These are phyloP conservation scores for Fusarium euwallaceae DNA, from an alignment of 2,329 filamentous ascomycete species.

Conservation along the genomic window DNA sequence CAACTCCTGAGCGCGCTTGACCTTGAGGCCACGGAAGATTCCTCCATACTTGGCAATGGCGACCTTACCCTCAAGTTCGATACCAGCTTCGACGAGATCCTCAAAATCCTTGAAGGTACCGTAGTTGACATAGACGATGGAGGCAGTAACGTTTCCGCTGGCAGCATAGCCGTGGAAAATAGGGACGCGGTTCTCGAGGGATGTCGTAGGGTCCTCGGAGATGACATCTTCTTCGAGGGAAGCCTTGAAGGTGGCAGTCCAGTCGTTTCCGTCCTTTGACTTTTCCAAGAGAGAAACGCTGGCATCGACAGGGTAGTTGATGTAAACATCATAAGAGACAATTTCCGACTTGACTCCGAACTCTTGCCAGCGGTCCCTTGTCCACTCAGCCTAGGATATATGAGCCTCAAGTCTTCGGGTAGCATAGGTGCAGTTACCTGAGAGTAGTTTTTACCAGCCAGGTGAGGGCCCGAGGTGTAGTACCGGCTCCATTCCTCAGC, in stretches of 20 bases:
- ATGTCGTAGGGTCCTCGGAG: conserved; percentile 84
- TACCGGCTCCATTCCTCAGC: conserved; percentile 81
- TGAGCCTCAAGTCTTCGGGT: conserved; percentile 9
- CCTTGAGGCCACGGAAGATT: conserved; percentile 90
- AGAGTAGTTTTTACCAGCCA: conserved; percentile 82
- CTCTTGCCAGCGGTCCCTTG: conserved; percentile 77
- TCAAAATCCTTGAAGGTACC: conserved; percentile 89
- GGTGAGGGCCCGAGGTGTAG: conserved; percentile 81
- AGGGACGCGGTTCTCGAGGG: conserved; percentile 79
- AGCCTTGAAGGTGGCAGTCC: conserved; percentile 81
- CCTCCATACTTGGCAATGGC: conserved; percentile 87
- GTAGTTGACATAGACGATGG: conserved; percentile 92
- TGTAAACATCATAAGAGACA: conserved; percentile 79
- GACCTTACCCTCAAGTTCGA: conserved; percentile 86
- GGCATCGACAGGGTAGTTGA: conserved; percentile 83
- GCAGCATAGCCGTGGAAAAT: conserved; percentile 97
- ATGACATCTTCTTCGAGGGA: conserved; percentile 87
- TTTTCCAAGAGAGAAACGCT: conserved; percentile 74
- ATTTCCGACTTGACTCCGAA: conserved; percentile 76
- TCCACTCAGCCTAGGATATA: conserved; percentile 74
- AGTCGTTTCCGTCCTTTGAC: conserved; percentile 53
- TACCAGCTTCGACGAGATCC: conserved; percentile 80
- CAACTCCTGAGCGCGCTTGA: conserved; percentile 91
- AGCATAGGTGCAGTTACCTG: conserved; percentile 59
- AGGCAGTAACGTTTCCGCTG: conserved; percentile 89